Evolutionary conservation across 2,329 filamentous ascomycete species (phyloP).

Genomic region (Hawksworthiomyces lignivorus): DNA sequence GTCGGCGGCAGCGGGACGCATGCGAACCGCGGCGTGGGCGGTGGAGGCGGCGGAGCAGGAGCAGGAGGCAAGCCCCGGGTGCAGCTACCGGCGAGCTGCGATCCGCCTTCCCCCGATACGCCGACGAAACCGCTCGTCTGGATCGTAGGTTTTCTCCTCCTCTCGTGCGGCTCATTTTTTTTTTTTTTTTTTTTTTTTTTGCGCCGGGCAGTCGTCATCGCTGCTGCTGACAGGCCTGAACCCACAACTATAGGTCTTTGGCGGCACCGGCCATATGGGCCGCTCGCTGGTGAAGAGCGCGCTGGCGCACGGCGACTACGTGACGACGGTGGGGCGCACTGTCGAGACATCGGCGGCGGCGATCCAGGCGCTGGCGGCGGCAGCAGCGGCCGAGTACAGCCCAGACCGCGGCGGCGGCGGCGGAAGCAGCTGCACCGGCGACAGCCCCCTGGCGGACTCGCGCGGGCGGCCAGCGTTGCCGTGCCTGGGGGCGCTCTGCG

Average conservation of each 20-base stretch:
- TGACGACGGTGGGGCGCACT: conserved; percentile 77
- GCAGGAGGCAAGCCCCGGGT: conserved; percentile 32
- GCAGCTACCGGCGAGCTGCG: conserved; percentile 73
- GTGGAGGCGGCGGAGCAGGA: neutral
- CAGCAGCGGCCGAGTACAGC: conserved; percentile 44
- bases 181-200: conserved; percentile 6
- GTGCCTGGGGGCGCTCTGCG: conserved; percentile 77
- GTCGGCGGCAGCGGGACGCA: neutral
- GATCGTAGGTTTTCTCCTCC: conserved; percentile 55
- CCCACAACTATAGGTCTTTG: conserved; percentile 76
- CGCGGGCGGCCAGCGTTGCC: conserved; percentile 21
- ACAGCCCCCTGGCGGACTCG: conserved; percentile 47
- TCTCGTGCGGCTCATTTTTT: neutral
- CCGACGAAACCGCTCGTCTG: conserved; percentile 73
- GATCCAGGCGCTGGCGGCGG: conserved; percentile 60
- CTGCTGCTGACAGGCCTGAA: conserved; percentile 1
- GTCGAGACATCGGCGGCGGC: conserved; percentile 66
- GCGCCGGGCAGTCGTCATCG: too few relatives aligned
- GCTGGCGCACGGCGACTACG: conserved; percentile 71
- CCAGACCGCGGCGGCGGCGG: conserved; percentile 21
- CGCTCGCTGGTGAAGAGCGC: conserved; percentile 79
- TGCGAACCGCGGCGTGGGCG: neutral
- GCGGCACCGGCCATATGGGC: conserved; percentile 95
- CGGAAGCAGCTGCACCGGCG: conserved; percentile 32
- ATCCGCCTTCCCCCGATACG: conserved; percentile 67